Evolutionary conservation across 306 rosid species (phyloP).

Genomic region (Elaeagnus macrophylla): DNA sequence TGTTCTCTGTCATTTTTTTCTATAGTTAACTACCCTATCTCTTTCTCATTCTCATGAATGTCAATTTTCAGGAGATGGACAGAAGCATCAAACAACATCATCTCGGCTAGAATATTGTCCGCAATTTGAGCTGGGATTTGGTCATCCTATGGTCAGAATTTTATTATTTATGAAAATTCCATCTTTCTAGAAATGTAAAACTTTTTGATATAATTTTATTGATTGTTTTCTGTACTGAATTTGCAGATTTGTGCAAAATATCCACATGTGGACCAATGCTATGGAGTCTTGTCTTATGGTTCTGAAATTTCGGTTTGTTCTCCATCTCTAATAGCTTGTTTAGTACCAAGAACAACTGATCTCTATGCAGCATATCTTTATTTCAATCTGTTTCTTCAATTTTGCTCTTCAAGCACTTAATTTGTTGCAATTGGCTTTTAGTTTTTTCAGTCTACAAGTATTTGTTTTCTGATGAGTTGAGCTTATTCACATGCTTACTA

Average conservation of each 20-base stretch:
- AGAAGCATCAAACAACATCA: constrained; percentile 40
- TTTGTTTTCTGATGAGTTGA: background rate
- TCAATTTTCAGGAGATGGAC: constrained; percentile 44
- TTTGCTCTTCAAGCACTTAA: no score
- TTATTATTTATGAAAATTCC: constrained; percentile 2
- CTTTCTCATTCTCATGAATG: constrained; percentile 43
- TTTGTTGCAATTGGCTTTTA: no score
- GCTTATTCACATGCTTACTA: constrained; percentile 5
- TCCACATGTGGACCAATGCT: constrained; percentile 67
- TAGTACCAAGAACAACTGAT: background rate
- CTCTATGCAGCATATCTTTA: no score
- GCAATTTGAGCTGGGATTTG: constrained; percentile 70
- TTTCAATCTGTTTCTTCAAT: no score
- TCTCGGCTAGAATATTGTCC: constrained; percentile 33
- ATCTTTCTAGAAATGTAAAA: background rate
- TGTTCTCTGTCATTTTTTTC: background rate
- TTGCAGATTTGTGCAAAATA: constrained; percentile 62
- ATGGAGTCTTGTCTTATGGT: constrained; percentile 78
- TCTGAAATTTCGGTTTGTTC: constrained; percentile 62
- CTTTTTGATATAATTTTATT: background rate
- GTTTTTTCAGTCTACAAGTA: background rate
- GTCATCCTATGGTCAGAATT: constrained; percentile 63
- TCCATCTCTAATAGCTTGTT: constrained; percentile 20
- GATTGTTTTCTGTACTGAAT: constrained; percentile 18
- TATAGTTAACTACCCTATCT: constrained; percentile 9